These are phyloP conservation scores for Penicillium sclerotigenum DNA, from an alignment of 2,329 filamentous ascomycete genomes.

Conservation along the genomic window DNA sequence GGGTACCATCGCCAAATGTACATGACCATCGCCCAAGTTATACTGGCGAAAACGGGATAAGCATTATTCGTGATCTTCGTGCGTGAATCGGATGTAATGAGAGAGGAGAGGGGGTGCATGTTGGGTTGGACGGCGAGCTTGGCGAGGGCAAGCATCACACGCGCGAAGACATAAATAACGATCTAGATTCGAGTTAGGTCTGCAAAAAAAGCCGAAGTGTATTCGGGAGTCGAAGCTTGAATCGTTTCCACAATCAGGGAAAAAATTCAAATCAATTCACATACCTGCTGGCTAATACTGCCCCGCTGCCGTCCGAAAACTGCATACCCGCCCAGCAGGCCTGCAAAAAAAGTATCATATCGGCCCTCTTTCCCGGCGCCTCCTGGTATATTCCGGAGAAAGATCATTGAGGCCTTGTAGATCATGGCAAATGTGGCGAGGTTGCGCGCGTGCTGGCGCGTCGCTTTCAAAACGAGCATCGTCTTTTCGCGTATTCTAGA, in stretches of 20 bases:
- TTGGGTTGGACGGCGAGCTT: conserved; percentile 71
- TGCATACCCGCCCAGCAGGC: conserved; percentile 83
- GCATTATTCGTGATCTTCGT: conserved; percentile 63
- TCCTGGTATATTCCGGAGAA: conserved; percentile 59
- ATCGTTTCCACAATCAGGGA: not conserved
- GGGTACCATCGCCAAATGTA: conserved; percentile 90
- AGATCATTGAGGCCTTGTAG: conserved; percentile 80
- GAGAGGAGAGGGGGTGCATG: conserved; percentile 40
- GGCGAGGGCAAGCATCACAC: conserved; percentile 79
- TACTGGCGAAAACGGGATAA: conserved; percentile 87
- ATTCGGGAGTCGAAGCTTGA: not conserved
- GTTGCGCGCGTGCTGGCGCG: conserved; percentile 84
- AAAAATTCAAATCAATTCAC: not conserved
- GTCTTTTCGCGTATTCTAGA: conserved; percentile 69
- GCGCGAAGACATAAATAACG: conserved; percentile 94
- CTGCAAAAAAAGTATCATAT: conserved; percentile 82
- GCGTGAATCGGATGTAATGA: conserved; percentile 46
- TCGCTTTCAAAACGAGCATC: conserved; percentile 76
- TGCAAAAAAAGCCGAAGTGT: not conserved
- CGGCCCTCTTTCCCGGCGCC: conserved; percentile 59
- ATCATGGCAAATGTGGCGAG: conserved; percentile 85
- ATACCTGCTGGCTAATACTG: conserved; percentile 72
- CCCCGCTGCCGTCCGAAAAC: conserved; percentile 83
- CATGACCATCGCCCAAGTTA: conserved; percentile 94
- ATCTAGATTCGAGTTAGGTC: conserved; percentile 57